Percentiles rank a stretch among this genome's conserved stretches.
These are phyloP conservation scores for Colletotrichum sidae DNA, from an alignment of 2,329 filamentous ascomycete genomes.

Conservation along the genomic window DNA sequence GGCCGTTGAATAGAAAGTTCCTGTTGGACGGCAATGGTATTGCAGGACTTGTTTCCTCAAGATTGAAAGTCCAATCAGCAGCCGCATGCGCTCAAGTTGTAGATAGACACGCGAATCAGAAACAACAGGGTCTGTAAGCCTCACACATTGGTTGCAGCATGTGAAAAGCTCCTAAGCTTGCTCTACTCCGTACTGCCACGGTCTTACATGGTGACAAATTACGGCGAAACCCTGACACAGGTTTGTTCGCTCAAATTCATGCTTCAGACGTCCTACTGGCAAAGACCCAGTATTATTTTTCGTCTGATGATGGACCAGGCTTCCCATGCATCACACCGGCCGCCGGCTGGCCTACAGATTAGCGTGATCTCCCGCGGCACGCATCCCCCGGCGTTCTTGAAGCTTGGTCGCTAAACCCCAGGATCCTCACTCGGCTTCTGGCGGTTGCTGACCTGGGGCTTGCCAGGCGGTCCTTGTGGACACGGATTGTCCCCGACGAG, in stretches of 20 bases:
- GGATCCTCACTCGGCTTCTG: slow-evolving; percentile 23
- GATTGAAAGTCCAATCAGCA: too few species aligned
- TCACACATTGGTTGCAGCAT: background rate
- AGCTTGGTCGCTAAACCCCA: slow-evolving; percentile 25
- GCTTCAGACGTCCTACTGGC: background rate
- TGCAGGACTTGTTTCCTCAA: background rate
- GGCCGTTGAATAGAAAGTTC: too few species aligned
- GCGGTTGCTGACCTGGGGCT: slow-evolving; percentile 4
- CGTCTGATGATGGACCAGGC: slow-evolving; percentile 12
- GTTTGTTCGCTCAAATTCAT: background rate
- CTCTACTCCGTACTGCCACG: background rate
- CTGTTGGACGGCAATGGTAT: background rate
- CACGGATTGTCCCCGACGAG: too few species aligned
- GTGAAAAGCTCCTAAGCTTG: background rate
- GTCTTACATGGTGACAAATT: slow-evolving; percentile 2
- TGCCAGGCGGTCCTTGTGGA: slow-evolving; percentile 10
- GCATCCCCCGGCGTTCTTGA: slow-evolving; percentile 16
- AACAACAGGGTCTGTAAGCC: background rate
- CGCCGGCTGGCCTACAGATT: slow-evolving; percentile 1
- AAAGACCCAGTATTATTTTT: slow-evolving; percentile 25
- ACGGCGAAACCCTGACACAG: background rate
- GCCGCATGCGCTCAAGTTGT: background rate
- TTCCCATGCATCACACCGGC: slow-evolving; percentile 1
- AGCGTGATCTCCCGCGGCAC: slow-evolving; percentile 14
- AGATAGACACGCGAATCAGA: background rate